Percentiles rank a stretch among this genome's conserved stretches.
phyloP scores from a whole-genome alignment of 768 basidiomycete genomes.

The Xerocomellus amylosporus region DNA sequence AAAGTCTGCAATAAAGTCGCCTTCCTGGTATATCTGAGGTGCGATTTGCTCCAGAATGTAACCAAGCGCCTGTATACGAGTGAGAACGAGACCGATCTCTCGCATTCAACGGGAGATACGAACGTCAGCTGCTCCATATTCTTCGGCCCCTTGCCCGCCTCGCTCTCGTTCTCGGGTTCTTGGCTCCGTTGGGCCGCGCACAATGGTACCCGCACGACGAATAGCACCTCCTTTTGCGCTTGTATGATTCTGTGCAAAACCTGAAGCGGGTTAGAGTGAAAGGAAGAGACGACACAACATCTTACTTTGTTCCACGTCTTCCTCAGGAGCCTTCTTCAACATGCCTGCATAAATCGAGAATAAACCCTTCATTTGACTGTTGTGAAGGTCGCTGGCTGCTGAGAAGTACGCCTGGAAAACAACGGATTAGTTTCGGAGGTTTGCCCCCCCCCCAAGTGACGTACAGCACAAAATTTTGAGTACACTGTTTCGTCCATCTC shows the following conservation, averaged over 20 bases:
- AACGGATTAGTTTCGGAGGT: not conserved
- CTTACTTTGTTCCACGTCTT: slow-evolving; percentile 72
- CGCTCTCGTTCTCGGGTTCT: slow-evolving; percentile 45
- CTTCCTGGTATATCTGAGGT: slow-evolving; percentile 75
- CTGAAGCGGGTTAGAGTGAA: slow-evolving; percentile 32
- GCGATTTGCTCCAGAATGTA: slow-evolving; percentile 74
- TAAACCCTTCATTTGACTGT: slow-evolving; percentile 73
- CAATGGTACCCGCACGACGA: slow-evolving; percentile 79
- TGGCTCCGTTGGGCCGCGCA: slow-evolving; percentile 70
- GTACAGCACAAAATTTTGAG: slow-evolving; percentile 84
- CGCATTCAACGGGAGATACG: slow-evolving; percentile 10
- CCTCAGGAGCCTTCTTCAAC: slow-evolving; percentile 67
- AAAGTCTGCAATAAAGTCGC: slow-evolving; percentile 88
- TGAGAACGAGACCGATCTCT: not conserved
- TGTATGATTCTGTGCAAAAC: slow-evolving; percentile 39
- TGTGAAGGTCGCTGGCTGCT: slow-evolving; percentile 77
- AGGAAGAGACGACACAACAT: not conserved
- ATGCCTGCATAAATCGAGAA: slow-evolving; percentile 54
- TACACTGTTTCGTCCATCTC: slow-evolving; percentile 94
- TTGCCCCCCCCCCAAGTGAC: slow-evolving; percentile 27
- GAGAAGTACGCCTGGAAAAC: slow-evolving; percentile 83
- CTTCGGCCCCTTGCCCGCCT: slow-evolving; percentile 54
- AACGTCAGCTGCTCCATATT: slow-evolving; percentile 72
- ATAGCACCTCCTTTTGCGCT: slow-evolving; percentile 53
- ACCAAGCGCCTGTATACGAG: slow-evolving; percentile 58